Evolutionary conservation across 129 eudicot genomes (phyloP), one percentile per base, ranked within the genome.

Genomic region (Scalesia atractyloides): DNA sequence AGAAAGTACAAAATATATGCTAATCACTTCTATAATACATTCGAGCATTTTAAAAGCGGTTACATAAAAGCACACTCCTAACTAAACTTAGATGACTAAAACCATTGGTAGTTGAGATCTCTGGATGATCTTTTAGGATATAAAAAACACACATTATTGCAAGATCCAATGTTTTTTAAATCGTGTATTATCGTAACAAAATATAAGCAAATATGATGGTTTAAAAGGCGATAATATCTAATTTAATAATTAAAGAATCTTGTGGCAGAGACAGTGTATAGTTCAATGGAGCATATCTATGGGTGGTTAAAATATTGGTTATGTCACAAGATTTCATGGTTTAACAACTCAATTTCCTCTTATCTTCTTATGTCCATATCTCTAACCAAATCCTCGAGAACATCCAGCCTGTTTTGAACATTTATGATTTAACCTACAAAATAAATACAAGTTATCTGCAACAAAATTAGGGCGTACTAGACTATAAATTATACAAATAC

Each of bases 291-390:
- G 66, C 20, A 69, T 69, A 59, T 69, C 26, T 49, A 63, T 41
- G 67, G 74, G 80, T 77, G 34, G 77, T 78, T 78, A 78, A 78
- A 78, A 71, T 78, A 78, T 78, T 72, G 82, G 82, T 78, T 71
- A 78, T 78, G 62, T 78, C 82, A 78, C 48, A 78, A 78, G 82
- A 78, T 78, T 71, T 78, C 82, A 78, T 78, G 52, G 67, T 71
- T 78, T 78, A 78, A 78, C 77, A 64, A 71, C 77, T 61, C 81
- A 62, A 64, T 78, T 71, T 78, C 82, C 73, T 71, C 82, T 43
- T 78, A 78, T 78, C 82, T 78, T 78, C 77, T 51, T 53, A 78
- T 78, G 82, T 71, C 82, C 53, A 70, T 70, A 78, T 71, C 77
- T 78, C 73, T 71, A 50, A 64, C 82, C 82, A 78, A 78, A 76